Evolutionary conservation across 2,329 filamentous ascomycete genomes (phyloP).

Genomic region (Alternaria burnsii): DNA sequence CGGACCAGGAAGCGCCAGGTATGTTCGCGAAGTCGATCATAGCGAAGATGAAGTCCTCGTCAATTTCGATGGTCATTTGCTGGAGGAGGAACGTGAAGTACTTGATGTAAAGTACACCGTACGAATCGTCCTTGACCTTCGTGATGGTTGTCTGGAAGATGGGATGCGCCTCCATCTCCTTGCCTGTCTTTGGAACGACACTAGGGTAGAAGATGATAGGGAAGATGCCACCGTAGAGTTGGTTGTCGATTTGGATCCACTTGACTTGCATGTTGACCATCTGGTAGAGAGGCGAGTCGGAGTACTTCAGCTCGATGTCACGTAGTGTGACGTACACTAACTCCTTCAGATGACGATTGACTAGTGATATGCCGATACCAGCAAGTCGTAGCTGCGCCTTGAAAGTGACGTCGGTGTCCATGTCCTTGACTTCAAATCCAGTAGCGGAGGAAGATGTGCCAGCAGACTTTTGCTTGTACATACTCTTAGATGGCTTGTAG

Average conservation of each 20-base stretch:
- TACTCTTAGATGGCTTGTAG: slow-evolving; percentile 89
- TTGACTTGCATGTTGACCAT: slow-evolving; percentile 90
- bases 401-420: slow-evolving; percentile 88
- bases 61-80: slow-evolving; percentile 97
- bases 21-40: slow-evolving; percentile 94
- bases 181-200: slow-evolving; percentile 95
- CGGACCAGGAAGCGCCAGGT: slow-evolving; percentile 86
- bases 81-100: slow-evolving; percentile 93
- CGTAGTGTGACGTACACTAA: slow-evolving; percentile 92
- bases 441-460: slow-evolving; percentile 67
- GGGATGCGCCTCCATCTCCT: slow-evolving; percentile 94
- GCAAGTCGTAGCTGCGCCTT: slow-evolving; percentile 87
- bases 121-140: slow-evolving; percentile 96
- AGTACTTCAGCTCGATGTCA: slow-evolving; percentile 89
- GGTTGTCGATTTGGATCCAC: slow-evolving; percentile 99
- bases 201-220: slow-evolving; percentile 96
- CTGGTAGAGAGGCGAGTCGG: slow-evolving; percentile 92
- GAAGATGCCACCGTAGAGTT: slow-evolving; percentile 97
- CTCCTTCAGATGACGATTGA: slow-evolving; percentile 91
- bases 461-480: slow-evolving; percentile 76
- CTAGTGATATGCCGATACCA: slow-evolving; percentile 89
- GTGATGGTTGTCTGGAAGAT: slow-evolving; percentile 93
- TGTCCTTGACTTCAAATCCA: slow-evolving; percentile 92
- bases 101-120: slow-evolving; percentile 97
- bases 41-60: slow-evolving; percentile 98